Base-by-base conservation (phyloP, 2,329 filamentous ascomycete species). In the Xylariaceae sp. region DNA sequence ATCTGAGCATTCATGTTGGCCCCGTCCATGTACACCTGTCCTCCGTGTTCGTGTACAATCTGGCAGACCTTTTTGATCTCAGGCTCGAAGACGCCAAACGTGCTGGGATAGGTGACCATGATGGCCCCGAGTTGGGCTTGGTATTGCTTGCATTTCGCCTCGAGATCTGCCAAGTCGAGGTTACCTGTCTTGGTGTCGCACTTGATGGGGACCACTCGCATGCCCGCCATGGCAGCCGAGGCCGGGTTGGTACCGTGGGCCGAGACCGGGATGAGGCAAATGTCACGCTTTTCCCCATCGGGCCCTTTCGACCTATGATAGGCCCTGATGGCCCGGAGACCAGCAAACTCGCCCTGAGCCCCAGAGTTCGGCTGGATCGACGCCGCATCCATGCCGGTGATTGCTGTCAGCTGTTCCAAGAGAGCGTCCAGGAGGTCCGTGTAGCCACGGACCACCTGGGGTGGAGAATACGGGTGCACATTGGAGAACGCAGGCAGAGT, bases 1-100 rank as follows among this genome's bases (percentile, higher is more conserved):
- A 97, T 96, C 65, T 97, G 90, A 13, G 90, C 90, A 59, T 96
- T 97, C 88, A 96, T 92, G 69, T 97, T 97, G 50, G 90, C 90
- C 33, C 90, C 90, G 60, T 97, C 90, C 90, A 97, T 96, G 71
- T 96, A 97, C 12, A 97, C 90, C 59, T 94, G 87, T 8, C 90
- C 90, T 36, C 90, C 90, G 58, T 94, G 71, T 48, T 84, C 65
- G 67, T 97, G 90, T 13, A 97, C 88, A 19, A 94, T 70, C 39
- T 88, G 70, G 64, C 88, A 95, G 12, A 83, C 88, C 58, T 85
- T 78, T 69, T 88, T 92, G 61, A 95, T 78, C 49, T 81, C 76
- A 3, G 89, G 89, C 70, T 97, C 90, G 58, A 94, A 97, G 19
- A 97, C 87, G 60, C 90, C 90, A 52, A 85, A 97, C 0, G 90